Evolutionary conservation across 768 basidiomycete genomes (phyloP), one percentile per base, ranked within the genome.

Genomic region (Mycena floridula): DNA sequence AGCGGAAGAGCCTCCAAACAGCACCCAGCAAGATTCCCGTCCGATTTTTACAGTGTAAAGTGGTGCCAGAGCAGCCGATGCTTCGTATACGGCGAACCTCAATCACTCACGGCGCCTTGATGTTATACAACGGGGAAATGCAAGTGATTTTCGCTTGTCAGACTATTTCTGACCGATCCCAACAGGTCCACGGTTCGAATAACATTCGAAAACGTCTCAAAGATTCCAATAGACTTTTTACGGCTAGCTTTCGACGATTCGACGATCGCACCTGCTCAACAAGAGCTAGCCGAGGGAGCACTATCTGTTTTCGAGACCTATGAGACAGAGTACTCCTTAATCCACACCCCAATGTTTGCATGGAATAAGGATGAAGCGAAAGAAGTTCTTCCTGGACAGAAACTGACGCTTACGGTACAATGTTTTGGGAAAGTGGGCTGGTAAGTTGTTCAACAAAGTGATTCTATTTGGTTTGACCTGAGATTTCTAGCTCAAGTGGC

Each of bases 51-150:
- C 81, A 93, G 56, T 94, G 85, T 61, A 70, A 74, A 27, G 89
- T 97, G 16, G 79, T 95, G 16, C 82, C 85, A 2, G 84, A 90
- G 54, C 89, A 93, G 56, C 96, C 96, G 7, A 62, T 93, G 25
- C 67, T 98, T 44, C 79, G 90, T 49, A 85, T 99, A 59, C 76
- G 89, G 44, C 72, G 89, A 57, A 89, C 85, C 13, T 90, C 89
- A n/a, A 66, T 96, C 18, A 94, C 88, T 1, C 92, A 96, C 53
- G 92, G 91, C 1, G 91, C 94, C 0, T 68, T 97, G 21, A 95
- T 96, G 90, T 68, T 98, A 41, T 97, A 95, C 57, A 80, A 95
- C 39, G 96, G 96, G 25, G 96, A 99, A 68, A 82, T 67, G 94
- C 92, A 50, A 48, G 81, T 66, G 5, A 4, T 13, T 8, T 26